A percentile compares a stretch with the other conserved stretches of the same genome.
Conservation (phyloP, 2,329 filamentous ascomycete species). For the Aspergillus sp. region DNA sequence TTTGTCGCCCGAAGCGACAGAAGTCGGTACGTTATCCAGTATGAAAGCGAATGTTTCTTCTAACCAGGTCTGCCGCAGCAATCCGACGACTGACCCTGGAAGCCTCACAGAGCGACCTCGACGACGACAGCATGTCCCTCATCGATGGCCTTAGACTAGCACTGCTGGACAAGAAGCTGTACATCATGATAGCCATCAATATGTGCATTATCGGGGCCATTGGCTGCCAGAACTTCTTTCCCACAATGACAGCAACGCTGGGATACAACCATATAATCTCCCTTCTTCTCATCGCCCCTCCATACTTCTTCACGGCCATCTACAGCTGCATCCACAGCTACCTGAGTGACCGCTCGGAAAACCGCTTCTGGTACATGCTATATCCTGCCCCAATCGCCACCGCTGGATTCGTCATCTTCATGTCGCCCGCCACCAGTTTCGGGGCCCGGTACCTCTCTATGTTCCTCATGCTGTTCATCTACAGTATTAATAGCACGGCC, state of each 20-base stretch:
- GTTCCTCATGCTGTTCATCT: constrained; percentile 48
- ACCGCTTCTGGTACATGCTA: constrained; percentile 50
- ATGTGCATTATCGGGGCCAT: constrained; percentile 50
- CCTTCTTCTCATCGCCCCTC: constrained; percentile 48
- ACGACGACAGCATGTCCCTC: constrained; percentile 49
- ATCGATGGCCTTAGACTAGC: constrained; percentile 52
- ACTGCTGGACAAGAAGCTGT: constrained; percentile 52
- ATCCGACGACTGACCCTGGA: constrained; percentile 52
- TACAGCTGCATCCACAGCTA: constrained; percentile 41
- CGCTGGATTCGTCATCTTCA: constrained; percentile 51
- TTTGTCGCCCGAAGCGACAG: constrained; percentile 45
- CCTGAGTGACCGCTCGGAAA: constrained; percentile 39
- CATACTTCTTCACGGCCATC: constrained; percentile 51
- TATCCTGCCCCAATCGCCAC: constrained; percentile 50
- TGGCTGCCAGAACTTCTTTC: constrained; percentile 55
- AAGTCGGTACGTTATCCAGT: constrained; percentile 29
- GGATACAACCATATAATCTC: constrained; percentile 46
- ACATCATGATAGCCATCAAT: constrained; percentile 45
- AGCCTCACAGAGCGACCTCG: constrained; percentile 49
- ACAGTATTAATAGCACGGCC: constrained; percentile 28
- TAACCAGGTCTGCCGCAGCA: constrained; percentile 17
- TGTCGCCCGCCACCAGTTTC: constrained; percentile 41
- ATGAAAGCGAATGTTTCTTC: background rate
- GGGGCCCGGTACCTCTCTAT: constrained; percentile 53
- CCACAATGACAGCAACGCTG: constrained; percentile 46